phyloP scores from a whole-genome alignment of 345 rosid species.

The Cochlearia excelsa region DNA sequence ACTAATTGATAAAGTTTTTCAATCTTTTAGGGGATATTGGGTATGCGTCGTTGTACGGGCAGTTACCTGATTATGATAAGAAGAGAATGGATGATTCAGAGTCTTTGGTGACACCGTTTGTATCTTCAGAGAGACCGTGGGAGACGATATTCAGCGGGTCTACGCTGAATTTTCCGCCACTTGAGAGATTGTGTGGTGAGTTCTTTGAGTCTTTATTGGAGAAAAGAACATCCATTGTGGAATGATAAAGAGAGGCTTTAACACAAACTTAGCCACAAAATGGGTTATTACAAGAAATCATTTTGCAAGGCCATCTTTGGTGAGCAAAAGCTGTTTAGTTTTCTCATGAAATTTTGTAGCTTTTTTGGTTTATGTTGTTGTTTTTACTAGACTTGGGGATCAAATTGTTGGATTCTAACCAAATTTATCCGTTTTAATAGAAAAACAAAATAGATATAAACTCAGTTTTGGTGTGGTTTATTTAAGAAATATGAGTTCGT shows the following conservation, averaged over 20 bases:
- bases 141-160: conserved; percentile 76
- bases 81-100: conserved; percentile 37
- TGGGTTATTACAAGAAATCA: not conserved
- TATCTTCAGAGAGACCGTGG: conserved; percentile 76
- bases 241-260: conserved; percentile 33
- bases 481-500: too few relatives aligned
- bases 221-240: conserved; percentile 53
- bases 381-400: too few relatives aligned
- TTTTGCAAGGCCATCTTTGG: conserved; percentile 14
- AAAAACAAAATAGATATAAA: too few relatives aligned
- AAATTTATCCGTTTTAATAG: too few relatives aligned
- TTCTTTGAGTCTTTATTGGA: conserved; percentile 80
- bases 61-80: conserved; percentile 50
- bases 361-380: not conserved
- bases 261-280: conserved; percentile 11
- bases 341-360: conserved; percentile 29
- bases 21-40: conserved; percentile 48
- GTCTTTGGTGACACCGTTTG: conserved; percentile 36
- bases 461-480: too few relatives aligned
- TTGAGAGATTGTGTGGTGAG: conserved; percentile 58
- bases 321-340: conserved; percentile 20
- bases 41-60: conserved; percentile 71
- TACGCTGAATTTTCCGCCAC: conserved; percentile 83
- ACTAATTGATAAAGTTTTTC: not conserved
- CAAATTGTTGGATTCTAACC: too few relatives aligned